Evolutionary conservation across 1,284 basidiomycete species (phyloP), one percentile per base, ranked within the genome.

Genomic region (Trichosporon coremiiforme): DNA sequence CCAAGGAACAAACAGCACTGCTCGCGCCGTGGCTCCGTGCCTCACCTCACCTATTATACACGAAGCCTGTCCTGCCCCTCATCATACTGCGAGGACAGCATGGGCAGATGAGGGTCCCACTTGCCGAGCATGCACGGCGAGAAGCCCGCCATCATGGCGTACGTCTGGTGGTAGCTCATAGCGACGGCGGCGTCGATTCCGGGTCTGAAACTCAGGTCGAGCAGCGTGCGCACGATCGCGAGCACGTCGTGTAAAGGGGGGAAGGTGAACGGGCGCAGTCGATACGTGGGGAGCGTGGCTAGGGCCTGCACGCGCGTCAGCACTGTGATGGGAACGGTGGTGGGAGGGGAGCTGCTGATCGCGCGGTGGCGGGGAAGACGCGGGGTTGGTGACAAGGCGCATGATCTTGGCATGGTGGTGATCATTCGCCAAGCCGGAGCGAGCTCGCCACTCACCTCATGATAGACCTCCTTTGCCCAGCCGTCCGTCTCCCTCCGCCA

Each of bases 81-180:
- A 29, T 57, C 55, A 17, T 57, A 31, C 25, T 31, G 22, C 15
- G 29, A 15, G 5, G 29, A 15, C 29, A 15, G 57, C 57, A 10
- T 60, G 31, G 57, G 57, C 57, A 60, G 57, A 25, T 60, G 57
- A 15, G 57, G 57, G 31, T 60, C 57, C 57, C 57, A 60, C 22
- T 31, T 60, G 57, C 57, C 57, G 15, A 60, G 31, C 31, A 60
- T 60, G 29, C 29, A 33, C 15, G 29, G 57, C 29, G 57, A 33
- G 57, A 60, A 60, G 6, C 31, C 57, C 15, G 57, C 57, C 29
- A 31, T 60, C 57, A 60, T 31, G 13, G 15, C 13, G 57, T 33
- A 60, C 10, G 29, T 33, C 13, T 60, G 25, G 29, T 8, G 17
- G 57, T 33, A n/a, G 31, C 5, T 7, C 31, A 60, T 33, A 15